phyloP scores from a whole-genome alignment of 2,329 filamentous ascomycete species.

The Fusarium neocosmosporiellum region DNA sequence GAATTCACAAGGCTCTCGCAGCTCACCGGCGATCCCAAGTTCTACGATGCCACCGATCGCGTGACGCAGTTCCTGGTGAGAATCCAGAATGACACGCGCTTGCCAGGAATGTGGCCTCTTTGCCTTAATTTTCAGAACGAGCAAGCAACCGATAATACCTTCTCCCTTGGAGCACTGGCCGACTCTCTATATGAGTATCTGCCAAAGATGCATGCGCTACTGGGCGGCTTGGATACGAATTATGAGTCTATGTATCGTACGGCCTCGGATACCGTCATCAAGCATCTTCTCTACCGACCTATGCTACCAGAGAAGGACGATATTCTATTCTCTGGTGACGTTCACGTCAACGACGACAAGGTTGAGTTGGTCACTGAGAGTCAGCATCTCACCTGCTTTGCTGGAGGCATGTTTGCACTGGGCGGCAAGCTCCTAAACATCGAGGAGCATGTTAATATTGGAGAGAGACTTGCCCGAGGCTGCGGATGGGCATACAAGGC shows the following conservation, averaged over 20 bases:
- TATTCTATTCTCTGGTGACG: conserved; percentile 61
- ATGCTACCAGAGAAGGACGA: conserved; percentile 71
- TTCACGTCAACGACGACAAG: conserved; percentile 40
- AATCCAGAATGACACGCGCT: conserved; percentile 73
- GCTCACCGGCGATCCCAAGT: conserved; percentile 77
- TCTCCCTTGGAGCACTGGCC: conserved; percentile 64
- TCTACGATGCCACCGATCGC: conserved; percentile 80
- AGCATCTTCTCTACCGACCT: conserved; percentile 76
- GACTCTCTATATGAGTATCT: conserved; percentile 72
- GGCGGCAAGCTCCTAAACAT: conserved; percentile 68
- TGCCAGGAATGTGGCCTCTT: conserved; percentile 83
- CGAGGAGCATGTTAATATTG: conserved; percentile 60
- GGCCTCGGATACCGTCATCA: conserved; percentile 69
- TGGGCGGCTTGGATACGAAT: conserved; percentile 69
- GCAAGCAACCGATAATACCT: conserved; percentile 58
- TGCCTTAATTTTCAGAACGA: conserved; percentile 70
- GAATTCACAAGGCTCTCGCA: conserved; percentile 82
- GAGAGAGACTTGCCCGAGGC: conserved; percentile 61
- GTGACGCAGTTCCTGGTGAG: conserved; percentile 76
- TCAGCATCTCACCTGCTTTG: conserved; percentile 74
- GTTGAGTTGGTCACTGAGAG: conserved; percentile 44
- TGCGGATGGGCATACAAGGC: conserved; percentile 69
- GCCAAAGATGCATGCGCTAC: conserved; percentile 71
- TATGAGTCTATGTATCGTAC: conserved; percentile 75
- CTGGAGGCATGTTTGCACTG: conserved; percentile 75